These are phyloP conservation scores for Paecilomyces sp. DNA, from an alignment of 2,329 filamentous ascomycete species.

Conservation along the genomic window DNA sequence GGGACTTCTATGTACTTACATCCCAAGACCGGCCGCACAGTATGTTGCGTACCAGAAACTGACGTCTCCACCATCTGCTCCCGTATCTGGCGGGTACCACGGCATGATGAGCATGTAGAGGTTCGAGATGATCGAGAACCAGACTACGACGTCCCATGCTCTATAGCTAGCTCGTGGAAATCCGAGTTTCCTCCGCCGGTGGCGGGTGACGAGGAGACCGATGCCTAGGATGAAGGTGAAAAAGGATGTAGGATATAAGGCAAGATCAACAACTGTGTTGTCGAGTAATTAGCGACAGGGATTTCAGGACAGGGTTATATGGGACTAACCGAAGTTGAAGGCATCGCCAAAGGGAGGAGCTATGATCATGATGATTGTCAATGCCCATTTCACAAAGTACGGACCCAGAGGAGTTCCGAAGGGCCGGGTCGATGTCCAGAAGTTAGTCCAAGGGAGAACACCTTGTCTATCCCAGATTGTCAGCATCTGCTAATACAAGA, in stretches of 20 bases:
- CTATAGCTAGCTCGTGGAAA: conserved; percentile 47
- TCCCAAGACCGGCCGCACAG: conserved; percentile 54
- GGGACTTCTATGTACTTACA: conserved; percentile 44
- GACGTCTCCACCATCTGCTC: conserved; percentile 55
- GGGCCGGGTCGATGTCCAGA: conserved; percentile 58
- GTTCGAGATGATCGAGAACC: conserved; percentile 55
- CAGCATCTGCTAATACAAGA: not conserved
- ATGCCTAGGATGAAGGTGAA: conserved; percentile 52
- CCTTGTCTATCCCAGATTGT: conserved; percentile 41
- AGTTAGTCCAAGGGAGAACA: conserved; percentile 51
- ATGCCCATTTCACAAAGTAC: conserved; percentile 50
- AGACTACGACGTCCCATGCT: conserved; percentile 52
- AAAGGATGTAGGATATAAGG: conserved; percentile 51
- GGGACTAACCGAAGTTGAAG: conserved; percentile 50
- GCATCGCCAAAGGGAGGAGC: conserved; percentile 57
- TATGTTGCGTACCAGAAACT: conserved; percentile 71
- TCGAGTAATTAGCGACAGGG: conserved; percentile 1
- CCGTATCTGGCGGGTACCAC: conserved; percentile 61
- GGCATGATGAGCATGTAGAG: conserved; percentile 61
- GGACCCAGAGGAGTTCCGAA: conserved; percentile 58
- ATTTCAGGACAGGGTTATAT: not conserved
- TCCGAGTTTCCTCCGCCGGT: conserved; percentile 45
- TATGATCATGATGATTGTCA: conserved; percentile 55
- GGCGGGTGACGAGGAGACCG: conserved; percentile 53
- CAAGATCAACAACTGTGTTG: conserved; percentile 49